Conservation (phyloP, 192 early-diverging fungal genomes). For the Coemansia sp. region DNA sequence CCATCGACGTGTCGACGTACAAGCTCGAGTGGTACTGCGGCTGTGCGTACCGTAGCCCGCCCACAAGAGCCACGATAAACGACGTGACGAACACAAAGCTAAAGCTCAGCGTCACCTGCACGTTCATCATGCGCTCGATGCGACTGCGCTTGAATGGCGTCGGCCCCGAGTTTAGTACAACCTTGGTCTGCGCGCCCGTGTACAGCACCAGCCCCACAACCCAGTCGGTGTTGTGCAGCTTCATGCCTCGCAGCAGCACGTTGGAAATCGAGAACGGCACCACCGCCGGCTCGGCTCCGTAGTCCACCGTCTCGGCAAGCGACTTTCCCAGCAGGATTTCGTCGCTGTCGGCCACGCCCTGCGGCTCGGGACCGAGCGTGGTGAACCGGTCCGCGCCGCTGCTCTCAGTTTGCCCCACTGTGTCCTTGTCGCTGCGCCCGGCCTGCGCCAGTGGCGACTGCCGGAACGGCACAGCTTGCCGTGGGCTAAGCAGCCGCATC, state of each 20-base stretch:
- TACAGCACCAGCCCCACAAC: constrained; percentile 77
- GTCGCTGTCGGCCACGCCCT: neutral
- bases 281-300: constrained; percentile 19
- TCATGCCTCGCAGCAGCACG: constrained; percentile 84
- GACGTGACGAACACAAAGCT: constrained; percentile 56
- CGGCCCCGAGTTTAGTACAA: constrained; percentile 85
- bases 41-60: constrained; percentile 47
- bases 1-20: constrained; percentile 42
- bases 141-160: constrained; percentile 88
- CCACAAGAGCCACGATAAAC: constrained; percentile 57
- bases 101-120: constrained; percentile 61
- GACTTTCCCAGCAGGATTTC: constrained; percentile 27
- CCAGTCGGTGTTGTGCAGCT: constrained; percentile 90
- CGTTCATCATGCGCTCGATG: constrained; percentile 86
- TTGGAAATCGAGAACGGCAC: constrained; percentile 77
- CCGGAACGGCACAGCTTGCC: constrained; percentile 25
- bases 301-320: constrained; percentile 30
- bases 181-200: constrained; percentile 90
- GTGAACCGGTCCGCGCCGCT: too few species aligned
- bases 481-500: constrained; percentile 34
- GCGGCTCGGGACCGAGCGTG: too few species aligned
- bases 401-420: too few species aligned
- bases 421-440: too few species aligned
- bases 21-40: constrained; percentile 30
- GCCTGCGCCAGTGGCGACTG: constrained; percentile 42